Evolutionary conservation across 495 filamentous ascomycete genomes (phyloP), one percentile per base, ranked within the genome.

Genomic region (Aspergillus homomorphus): DNA sequence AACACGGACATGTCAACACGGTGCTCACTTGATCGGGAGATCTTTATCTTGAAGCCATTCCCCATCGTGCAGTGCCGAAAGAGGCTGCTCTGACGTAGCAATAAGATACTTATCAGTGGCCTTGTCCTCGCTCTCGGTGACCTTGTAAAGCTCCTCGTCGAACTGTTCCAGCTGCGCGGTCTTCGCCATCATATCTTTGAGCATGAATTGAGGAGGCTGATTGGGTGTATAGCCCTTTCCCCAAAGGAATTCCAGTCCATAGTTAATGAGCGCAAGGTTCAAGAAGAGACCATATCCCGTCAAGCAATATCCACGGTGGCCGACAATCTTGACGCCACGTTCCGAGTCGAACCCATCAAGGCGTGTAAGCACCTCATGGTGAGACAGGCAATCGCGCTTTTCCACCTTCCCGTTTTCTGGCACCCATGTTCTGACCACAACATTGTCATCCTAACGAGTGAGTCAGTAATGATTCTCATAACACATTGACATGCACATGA

Each of bases 81-180:
- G 82, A 3, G 95, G 94, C 67, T 98, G 94, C 67, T 98, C 94
- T 4, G 90, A 94, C 61, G 94, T 98, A 12, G 95, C 94, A 72
- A 98, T 98, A 16, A 98, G 83, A 66, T 98, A 98, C 73, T 98
- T 98, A 77, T 96, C 91, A 22, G 86, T 91, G 62, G 90, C 80
- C 51, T 89, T 82, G 45, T 95, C 90, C 54, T 82, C 80, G 52
- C 84, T 83, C 59, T 90, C 88, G 7, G 91, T 84, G 49, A 98
- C 93, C 75, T 98, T 98, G 77, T 98, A 98, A 42, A 98, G 73
- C 67, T 98, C 92, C 71, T 98, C 94, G 63, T 98, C 94, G 66
- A 98, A 98, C 62, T 98, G 89, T 67, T 93, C 91, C 18, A 98
- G 84, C 75, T 98, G 95, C 3, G 94, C 94, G 1, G 94, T 98